phyloP scores from a whole-genome alignment of 179 eudicot genomes.

The Silene coronaria region DNA sequence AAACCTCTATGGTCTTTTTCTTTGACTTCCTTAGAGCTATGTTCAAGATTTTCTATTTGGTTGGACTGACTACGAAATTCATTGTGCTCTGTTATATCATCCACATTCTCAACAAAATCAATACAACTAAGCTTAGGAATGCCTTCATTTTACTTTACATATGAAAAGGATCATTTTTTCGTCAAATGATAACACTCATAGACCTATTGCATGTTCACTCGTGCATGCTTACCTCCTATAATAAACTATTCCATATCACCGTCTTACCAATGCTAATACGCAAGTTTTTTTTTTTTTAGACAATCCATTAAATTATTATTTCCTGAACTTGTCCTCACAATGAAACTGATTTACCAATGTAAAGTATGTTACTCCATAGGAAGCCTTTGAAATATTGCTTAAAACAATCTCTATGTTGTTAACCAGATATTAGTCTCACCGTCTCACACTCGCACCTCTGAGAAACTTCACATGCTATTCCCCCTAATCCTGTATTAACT shows the following conservation, averaged over 20 bases:
- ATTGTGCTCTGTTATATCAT: slow-evolving; percentile 4
- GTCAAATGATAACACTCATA: background rate
- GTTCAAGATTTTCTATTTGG: background rate
- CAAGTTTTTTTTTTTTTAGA: background rate
- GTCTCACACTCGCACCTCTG: background rate
- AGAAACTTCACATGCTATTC: background rate
- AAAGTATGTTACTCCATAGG: background rate
- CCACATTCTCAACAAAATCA: background rate
- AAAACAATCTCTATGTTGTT: background rate
- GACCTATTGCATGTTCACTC: background rate
- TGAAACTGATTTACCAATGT: background rate
- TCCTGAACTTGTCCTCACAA: background rate
- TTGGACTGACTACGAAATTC: background rate
- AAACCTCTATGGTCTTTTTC: background rate
- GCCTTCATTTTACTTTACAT: background rate
- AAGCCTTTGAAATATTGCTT: background rate
- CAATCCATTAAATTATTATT: no score
- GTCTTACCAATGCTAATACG: background rate
- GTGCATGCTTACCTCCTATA: background rate
- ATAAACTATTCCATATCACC: background rate
- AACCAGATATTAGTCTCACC: background rate
- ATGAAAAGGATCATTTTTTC: background rate
- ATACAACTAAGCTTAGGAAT: background rate
- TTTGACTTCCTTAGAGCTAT: background rate
- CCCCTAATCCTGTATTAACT: background rate